These are phyloP conservation scores for Peronospora destructor DNA, from an alignment of 352 stramenopile genomes.

Conservation along the genomic window DNA sequence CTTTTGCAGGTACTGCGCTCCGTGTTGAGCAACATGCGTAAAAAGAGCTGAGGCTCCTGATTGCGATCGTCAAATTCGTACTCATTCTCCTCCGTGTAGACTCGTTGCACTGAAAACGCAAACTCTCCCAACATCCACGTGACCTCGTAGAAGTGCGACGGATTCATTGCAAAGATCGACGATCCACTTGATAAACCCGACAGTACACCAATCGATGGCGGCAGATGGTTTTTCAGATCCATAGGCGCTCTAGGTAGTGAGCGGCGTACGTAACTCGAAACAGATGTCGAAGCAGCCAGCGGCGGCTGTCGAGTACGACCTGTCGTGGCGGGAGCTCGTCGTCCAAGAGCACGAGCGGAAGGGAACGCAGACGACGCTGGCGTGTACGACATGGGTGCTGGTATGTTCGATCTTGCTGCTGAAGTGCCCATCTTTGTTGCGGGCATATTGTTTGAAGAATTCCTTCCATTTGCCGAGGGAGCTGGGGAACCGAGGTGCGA, in stretches of 20 bases:
- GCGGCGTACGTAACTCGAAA: constrained; percentile 27
- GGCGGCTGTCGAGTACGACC: constrained; percentile 11
- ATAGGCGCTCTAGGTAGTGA: constrained; percentile 38
- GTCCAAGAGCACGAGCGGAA: constrained; percentile 19
- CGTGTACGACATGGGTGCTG: constrained; percentile 25
- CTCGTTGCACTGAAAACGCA: constrained; percentile 64
- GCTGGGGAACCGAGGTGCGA: constrained; percentile 21
- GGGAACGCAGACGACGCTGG: constrained; percentile 24
- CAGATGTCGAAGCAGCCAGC: constrained; percentile 13
- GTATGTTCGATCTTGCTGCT: constrained; percentile 11
- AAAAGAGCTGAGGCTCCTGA: constrained; percentile 38
- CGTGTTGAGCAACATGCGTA: constrained; percentile 73
- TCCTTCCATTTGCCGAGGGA: constrained; percentile 13
- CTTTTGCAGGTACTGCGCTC: constrained; percentile 59
- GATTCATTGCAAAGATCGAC: constrained; percentile 50
- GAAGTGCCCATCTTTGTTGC: not conserved
- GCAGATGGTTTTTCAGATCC: constrained; percentile 49
- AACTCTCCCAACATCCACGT: constrained; percentile 60
- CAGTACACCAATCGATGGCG: constrained; percentile 51
- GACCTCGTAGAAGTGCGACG: constrained; percentile 51
- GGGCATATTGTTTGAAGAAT: constrained; percentile 4
- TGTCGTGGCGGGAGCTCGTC: constrained; percentile 21
- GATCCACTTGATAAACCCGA: constrained; percentile 53
- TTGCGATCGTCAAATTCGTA: constrained; percentile 36
- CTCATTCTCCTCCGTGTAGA: constrained; percentile 48